Evolutionary conservation across 176 grass and related monocot genomes (phyloP).

Genomic region (Calamus simplicifolius): DNA sequence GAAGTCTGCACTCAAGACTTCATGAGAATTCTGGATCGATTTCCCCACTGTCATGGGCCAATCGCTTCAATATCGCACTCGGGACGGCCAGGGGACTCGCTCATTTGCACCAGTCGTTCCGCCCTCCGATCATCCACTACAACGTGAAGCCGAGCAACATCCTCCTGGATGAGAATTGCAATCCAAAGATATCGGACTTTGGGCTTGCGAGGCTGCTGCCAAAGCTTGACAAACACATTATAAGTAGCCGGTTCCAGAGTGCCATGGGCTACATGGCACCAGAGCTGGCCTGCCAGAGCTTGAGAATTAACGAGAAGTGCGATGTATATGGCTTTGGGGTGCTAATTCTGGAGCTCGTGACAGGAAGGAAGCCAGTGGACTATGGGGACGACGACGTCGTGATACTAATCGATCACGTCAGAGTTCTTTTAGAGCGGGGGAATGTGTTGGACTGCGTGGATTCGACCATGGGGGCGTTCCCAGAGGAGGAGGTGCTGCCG

Average conservation of each 20-base stretch:
- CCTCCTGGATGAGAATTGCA: slow-evolving; percentile 62
- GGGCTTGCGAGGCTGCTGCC: slow-evolving; percentile 62
- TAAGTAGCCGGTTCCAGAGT: slow-evolving; percentile 53
- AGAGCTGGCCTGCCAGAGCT: slow-evolving; percentile 85
- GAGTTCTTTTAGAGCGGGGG: slow-evolving; percentile 51
- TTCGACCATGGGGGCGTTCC: slow-evolving; percentile 44
- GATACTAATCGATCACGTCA: slow-evolving; percentile 65
- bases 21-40: slow-evolving; percentile 15
- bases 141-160: slow-evolving; percentile 92
- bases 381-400: slow-evolving; percentile 80
- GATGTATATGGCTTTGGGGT: slow-evolving; percentile 95
- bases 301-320: slow-evolving; percentile 87
- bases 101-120: slow-evolving; percentile 81
- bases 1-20: slow-evolving; percentile 67
- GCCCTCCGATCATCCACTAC: slow-evolving; percentile 88
- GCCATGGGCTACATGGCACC: slow-evolving; percentile 69
- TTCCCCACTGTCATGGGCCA: slow-evolving; percentile 47
- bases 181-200: slow-evolving; percentile 70
- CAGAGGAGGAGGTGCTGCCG: slow-evolving; percentile 93
- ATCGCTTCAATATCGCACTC: slow-evolving; percentile 60
- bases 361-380: slow-evolving; percentile 46
- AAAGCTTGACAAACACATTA: slow-evolving; percentile 32
- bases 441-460: slow-evolving; percentile 71
- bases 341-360: slow-evolving; percentile 79
- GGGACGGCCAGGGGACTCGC: slow-evolving; percentile 61